Evolutionary conservation across 768 basidiomycete genomes (phyloP), one percentile per base, ranked within the genome.

Genomic region (Lactifluus rugatus): DNA sequence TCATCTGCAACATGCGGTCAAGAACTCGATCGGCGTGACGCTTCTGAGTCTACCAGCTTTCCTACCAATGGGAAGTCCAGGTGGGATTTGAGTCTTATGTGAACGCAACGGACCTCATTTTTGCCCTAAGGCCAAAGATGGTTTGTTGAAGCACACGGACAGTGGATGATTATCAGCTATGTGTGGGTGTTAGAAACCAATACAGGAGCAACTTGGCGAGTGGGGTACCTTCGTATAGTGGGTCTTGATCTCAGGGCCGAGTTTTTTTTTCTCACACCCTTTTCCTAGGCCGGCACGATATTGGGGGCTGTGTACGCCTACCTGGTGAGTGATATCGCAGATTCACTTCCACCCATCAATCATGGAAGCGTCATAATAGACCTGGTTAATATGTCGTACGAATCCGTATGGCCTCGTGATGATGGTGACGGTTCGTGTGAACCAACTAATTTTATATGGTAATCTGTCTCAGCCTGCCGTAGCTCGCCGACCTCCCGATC

Each of bases 101-200:
- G 13, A 37, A 6, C 5, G 16, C 25, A 21, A n/a, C 39, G 9
- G 23, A 44, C 26, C 39, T 60, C 28, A 53, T 41, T 47, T 14
- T 31, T 14, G 21, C 31, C 1, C 48, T 6, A 56, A 79, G 76
- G 68, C 23, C 66, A 66, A 34, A 51, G 60, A 31, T 78, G 76
- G 76, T 80, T 74, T 62, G 53, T 52, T 13, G 54, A 42, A 13
- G 68, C 66, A 26, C 73, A 72, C 48, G 76, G 76, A 16, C 78
- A 78, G 56, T 79, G 78, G 78, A 75, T 78, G 73, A 67, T 76
- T 9, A 74, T 78, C 58, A 76, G 73, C 26, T 78, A 77, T 64
- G 67, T 79, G 1, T 79, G 77, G 76, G 77, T 80, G 5, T 67
- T 79, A 32, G 77, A 78, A 62, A 77, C 77, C 8, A 80, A 76